Conservation (phyloP, 2,329 filamentous ascomycete genomes). For the Alternaria viburni region DNA sequence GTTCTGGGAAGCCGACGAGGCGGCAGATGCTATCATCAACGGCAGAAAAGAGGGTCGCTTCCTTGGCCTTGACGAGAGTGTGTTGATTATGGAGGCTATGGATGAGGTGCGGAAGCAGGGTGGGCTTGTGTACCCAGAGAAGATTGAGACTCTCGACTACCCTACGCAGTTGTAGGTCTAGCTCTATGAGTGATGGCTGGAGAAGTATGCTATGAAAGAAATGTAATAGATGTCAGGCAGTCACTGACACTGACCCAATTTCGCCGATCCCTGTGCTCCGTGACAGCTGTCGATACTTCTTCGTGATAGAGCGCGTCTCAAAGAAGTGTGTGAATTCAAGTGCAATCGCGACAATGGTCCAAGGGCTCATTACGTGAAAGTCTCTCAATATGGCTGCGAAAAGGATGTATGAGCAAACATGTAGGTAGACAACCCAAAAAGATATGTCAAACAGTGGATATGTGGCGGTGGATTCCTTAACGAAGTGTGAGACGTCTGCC, state of each 20-base stretch:
- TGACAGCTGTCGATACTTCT: background rate
- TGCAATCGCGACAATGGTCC: background rate
- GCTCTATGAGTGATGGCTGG: background rate
- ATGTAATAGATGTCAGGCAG: background rate
- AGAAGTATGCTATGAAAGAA: background rate
- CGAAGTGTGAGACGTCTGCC: too few species aligned
- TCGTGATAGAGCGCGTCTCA: background rate
- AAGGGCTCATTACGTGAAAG: background rate
- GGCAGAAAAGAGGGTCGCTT: constrained; percentile 75
- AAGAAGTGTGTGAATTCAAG: background rate
- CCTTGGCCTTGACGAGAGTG: constrained; percentile 73
- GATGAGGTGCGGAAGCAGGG: constrained; percentile 71
- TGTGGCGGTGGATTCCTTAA: too few species aligned
- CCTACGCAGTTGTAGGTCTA: constrained; percentile 35
- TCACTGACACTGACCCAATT: background rate
- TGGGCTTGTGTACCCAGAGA: constrained; percentile 67
- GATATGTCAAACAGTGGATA: background rate
- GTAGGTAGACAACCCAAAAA: background rate
- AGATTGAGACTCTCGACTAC: constrained; percentile 63
- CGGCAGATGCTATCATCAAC: constrained; percentile 75
- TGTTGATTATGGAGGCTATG: constrained; percentile 84
- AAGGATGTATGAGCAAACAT: background rate
- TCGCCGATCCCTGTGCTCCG: background rate
- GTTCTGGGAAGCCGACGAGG: constrained; percentile 89
- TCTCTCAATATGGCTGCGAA: background rate